These are phyloP conservation scores for Malus fusca DNA, from an alignment of 306 rosid genomes.

Conservation along the genomic window DNA sequence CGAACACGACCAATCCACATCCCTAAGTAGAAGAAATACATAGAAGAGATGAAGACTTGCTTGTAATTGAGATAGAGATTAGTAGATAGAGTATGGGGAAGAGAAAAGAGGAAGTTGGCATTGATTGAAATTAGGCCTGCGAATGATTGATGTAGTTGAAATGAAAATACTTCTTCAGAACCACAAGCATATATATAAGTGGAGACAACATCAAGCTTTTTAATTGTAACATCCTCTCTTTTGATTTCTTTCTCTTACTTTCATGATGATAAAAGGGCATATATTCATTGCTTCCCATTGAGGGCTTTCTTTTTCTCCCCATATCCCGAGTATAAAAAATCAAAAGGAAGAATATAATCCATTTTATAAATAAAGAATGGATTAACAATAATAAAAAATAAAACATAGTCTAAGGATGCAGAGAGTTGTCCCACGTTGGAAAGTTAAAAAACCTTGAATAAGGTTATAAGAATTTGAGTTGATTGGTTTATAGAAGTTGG, in stretches of 20 bases:
- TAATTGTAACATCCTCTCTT: constrained; percentile 11
- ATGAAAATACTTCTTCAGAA: background rate
- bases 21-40: background rate
- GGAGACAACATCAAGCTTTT: constrained; percentile 28
- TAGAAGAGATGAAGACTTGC: constrained; percentile 28
- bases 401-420: background rate
- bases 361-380: background rate
- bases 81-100: constrained; percentile 22
- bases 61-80: constrained; percentile 26
- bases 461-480: too few species aligned
- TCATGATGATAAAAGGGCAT: constrained; percentile 39
- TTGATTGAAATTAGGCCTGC: constrained; percentile 3
- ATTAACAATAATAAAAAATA: background rate
- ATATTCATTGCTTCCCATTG: constrained; percentile 70
- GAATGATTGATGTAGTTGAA: background rate
- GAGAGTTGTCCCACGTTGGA: background rate
- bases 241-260: constrained; percentile 28
- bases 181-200: background rate
- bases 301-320: constrained; percentile 35
- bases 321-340: background rate
- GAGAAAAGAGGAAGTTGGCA: constrained; percentile 39
- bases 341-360: background rate
- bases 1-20: background rate
- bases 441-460: background rate
- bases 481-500: too few species aligned